Evolutionary conservation across 2,329 filamentous ascomycete species (phyloP).

Genomic region (Gremmenia infestans): DNA sequence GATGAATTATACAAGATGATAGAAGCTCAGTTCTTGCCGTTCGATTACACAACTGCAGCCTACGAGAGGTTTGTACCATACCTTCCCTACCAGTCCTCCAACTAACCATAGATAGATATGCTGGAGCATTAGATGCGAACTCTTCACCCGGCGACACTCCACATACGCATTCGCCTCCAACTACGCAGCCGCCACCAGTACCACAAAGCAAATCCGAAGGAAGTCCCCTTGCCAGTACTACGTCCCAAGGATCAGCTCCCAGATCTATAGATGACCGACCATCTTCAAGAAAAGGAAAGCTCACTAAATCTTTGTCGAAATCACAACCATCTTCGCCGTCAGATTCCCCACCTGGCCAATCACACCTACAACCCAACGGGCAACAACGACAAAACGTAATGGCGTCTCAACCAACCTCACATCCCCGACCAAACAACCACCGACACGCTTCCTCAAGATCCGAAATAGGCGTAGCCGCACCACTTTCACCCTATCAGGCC

Average conservation of each 20-base stretch:
- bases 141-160: constrained; percentile 12
- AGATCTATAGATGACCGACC: constrained; percentile 15
- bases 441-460: background rate
- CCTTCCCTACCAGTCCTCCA: background rate
- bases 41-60: constrained; percentile 84
- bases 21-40: constrained; percentile 87
- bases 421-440: background rate
- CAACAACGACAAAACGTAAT: constrained; percentile 5
- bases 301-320: constrained; percentile 25
- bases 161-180: background rate
- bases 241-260: constrained; percentile 6
- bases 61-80: constrained; percentile 61
- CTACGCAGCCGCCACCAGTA: background rate
- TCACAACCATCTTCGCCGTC: constrained; percentile 26
- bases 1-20: constrained; percentile 94
- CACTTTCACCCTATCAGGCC: constrained; percentile 28
- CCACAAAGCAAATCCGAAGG: background rate
- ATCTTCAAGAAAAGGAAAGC: constrained; percentile 17
- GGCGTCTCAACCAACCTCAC: constrained; percentile 1
- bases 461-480: constrained; percentile 9
- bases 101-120: constrained; percentile 27
- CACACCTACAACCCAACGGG: constrained; percentile 18
- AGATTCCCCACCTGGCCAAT: constrained; percentile 24
- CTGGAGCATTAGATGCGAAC: constrained; percentile 29
- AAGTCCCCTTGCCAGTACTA: background rate